phyloP scores from a whole-genome alignment of 2,329 filamentous ascomycete species.

The Hymenoscyphus scutula region DNA sequence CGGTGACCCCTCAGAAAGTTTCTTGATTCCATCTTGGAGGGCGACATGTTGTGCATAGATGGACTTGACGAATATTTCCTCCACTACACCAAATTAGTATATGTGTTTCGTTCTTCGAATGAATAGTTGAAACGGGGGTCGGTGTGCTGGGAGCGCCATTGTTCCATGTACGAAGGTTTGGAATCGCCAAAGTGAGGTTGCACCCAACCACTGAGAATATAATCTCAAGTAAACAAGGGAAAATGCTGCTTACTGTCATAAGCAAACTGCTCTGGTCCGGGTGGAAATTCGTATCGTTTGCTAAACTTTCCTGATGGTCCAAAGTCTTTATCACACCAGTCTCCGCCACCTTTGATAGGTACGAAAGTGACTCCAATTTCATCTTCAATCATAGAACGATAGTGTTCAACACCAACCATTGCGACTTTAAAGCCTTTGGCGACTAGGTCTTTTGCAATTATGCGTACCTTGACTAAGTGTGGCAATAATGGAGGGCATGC shows the following conservation, averaged over 20 bases:
- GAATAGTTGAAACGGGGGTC: not conserved
- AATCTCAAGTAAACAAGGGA: no score
- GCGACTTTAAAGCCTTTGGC: conserved; percentile 43
- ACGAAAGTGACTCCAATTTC: conserved; percentile 41
- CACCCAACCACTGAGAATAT: no score
- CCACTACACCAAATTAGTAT: not conserved
- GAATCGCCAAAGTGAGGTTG: no score
- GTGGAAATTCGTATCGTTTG: conserved; percentile 22
- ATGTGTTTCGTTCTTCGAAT: not conserved
- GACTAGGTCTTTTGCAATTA: conserved; percentile 28
- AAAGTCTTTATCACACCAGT: conserved; percentile 31
- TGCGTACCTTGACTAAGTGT: conserved; percentile 10
- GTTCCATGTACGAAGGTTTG: no score
- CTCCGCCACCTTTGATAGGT: conserved; percentile 29
- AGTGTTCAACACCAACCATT: conserved; percentile 41
- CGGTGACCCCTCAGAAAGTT: not conserved
- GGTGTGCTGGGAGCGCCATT: not conserved
- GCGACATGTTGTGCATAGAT: not conserved
- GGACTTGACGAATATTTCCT: not conserved
- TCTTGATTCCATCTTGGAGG: not conserved
- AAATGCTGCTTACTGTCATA: conserved; percentile 25
- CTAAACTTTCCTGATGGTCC: conserved; percentile 21
- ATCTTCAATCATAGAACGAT: conserved; percentile 37
- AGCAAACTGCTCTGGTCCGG: conserved; percentile 33
- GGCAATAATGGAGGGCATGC: not conserved